phyloP scores from a whole-genome alignment of 352 stramenopile species.

The Blastocystis sp. region DNA sequence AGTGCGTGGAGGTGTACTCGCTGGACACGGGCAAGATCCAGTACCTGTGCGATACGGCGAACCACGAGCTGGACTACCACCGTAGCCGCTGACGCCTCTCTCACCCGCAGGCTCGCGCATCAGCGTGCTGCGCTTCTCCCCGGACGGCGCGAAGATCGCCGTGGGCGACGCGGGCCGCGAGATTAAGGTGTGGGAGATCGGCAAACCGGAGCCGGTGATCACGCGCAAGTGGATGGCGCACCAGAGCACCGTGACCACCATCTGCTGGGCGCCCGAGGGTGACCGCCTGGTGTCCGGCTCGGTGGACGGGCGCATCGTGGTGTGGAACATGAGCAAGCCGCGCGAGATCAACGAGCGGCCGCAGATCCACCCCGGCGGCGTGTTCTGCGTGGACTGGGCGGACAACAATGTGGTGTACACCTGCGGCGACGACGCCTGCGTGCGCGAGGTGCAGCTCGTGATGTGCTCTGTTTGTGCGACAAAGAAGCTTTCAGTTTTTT shows the following conservation, averaged over 20 bases:
- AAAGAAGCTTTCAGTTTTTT: too few species aligned
- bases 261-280: slow-evolving; percentile 88
- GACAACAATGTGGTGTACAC: slow-evolving; percentile 63
- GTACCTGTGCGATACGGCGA: slow-evolving; percentile 15
- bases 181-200: slow-evolving; percentile 79
- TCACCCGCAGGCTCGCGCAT: slow-evolving; percentile 70
- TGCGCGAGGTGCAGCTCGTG: slow-evolving; percentile 47
- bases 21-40: slow-evolving; percentile 8
- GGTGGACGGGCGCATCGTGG: slow-evolving; percentile 90
- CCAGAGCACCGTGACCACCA: slow-evolving; percentile 86
- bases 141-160: slow-evolving; percentile 80
- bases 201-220: slow-evolving; percentile 9
- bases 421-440: slow-evolving; percentile 56
- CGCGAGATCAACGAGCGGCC: slow-evolving; percentile 72
- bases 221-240: slow-evolving; percentile 90
- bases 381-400: slow-evolving; percentile 67
- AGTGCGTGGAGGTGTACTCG: slow-evolving; percentile 57
- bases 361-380: slow-evolving; percentile 35
- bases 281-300: slow-evolving; percentile 86
- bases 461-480: slow-evolving; percentile 42
- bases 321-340: slow-evolving; percentile 82
- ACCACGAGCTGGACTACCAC: slow-evolving; percentile 64
- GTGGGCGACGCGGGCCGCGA: slow-evolving; percentile 83
- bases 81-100: background rate
- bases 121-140: slow-evolving; percentile 81